A percentile compares a stretch with the other conserved stretches of the same genome.
Conservation (phyloP, 371 early-diverging fungal genomes). For the Rhizopus arrhizus region DNA sequence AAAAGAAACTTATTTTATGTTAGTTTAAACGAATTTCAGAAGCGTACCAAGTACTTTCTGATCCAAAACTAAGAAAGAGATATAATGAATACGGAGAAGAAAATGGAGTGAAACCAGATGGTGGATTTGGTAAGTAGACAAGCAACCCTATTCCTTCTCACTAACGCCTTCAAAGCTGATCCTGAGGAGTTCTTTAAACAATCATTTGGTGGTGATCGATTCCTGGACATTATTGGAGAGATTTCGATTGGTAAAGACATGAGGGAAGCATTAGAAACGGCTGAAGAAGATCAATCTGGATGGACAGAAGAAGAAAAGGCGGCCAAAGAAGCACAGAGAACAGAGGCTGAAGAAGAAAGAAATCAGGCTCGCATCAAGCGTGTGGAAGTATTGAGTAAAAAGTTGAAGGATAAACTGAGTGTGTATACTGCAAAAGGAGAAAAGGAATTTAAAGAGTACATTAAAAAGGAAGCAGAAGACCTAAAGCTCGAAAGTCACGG, state of each 20-base stretch:
- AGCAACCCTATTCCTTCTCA: background rate
- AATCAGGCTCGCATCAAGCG: constrained; percentile 68
- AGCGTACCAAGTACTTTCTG: constrained; percentile 89
- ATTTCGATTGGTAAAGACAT: constrained; percentile 92
- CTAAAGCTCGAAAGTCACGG: constrained; percentile 90
- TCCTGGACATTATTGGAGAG: constrained; percentile 94
- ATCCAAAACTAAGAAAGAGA: constrained; percentile 79
- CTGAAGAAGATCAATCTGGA: constrained; percentile 43
- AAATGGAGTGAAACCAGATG: constrained; percentile 67
- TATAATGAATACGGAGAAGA: constrained; percentile 86
- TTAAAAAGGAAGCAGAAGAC: constrained; percentile 82
- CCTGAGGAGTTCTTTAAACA: constrained; percentile 93
- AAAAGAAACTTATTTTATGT: background rate
- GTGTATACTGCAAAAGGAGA: constrained; percentile 60
- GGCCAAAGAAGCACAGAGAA: constrained; percentile 53
- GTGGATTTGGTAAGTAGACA: constrained; percentile 60
- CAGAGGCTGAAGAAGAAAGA: constrained; percentile 39
- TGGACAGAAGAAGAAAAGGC: constrained; percentile 65
- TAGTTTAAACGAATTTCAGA: constrained; percentile 89
- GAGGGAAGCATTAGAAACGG: constrained; percentile 73
- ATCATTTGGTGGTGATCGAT: constrained; percentile 94
- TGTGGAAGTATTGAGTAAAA: constrained; percentile 67
- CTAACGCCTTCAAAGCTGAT: constrained; percentile 57
- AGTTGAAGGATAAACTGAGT: constrained; percentile 70
- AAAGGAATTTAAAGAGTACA: constrained; percentile 65